Conservation (phyloP, 805 yeast species). For the Zygotorulaspora danielsina region DNA sequence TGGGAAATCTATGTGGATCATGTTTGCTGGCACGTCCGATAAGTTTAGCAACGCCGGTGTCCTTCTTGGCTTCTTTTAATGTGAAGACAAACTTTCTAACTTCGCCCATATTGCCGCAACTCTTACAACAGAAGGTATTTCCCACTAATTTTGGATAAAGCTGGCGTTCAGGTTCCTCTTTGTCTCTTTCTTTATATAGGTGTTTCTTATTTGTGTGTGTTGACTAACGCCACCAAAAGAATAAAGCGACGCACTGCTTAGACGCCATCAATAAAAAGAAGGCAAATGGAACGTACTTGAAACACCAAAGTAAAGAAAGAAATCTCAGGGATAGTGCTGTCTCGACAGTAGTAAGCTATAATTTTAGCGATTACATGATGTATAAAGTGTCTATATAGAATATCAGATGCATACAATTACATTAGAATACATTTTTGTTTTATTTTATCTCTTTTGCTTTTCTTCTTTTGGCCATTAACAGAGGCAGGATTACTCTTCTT, state of each 20-base stretch:
- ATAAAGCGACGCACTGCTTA: background rate
- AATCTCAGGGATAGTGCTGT: too few species aligned
- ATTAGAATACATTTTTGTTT: slow-evolving; percentile 15
- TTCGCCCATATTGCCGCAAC: slow-evolving; percentile 10
- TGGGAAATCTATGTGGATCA: slow-evolving; percentile 16
- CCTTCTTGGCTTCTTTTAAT: slow-evolving; percentile 14
- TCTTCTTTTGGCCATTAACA: slow-evolving; percentile 4
- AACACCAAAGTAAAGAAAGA: too few species aligned
- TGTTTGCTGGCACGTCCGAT: slow-evolving; percentile 22
- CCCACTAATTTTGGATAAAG: background rate
- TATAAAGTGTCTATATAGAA: background rate
- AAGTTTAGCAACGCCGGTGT: slow-evolving; percentile 15
- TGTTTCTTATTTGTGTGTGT: slow-evolving; percentile 1
- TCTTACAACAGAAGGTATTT: background rate
- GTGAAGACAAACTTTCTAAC: slow-evolving; percentile 14
- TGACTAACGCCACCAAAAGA: background rate
- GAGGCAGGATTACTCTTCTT: slow-evolving; percentile 8
- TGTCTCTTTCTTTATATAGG: background rate
- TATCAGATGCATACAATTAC: slow-evolving; percentile 4
- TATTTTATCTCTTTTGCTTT: slow-evolving; percentile 13
- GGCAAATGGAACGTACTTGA: too few species aligned
- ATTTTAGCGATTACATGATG: too few species aligned
- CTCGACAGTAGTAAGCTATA: too few species aligned
- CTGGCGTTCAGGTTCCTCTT: slow-evolving; percentile 1
- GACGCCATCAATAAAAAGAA: too few species aligned